A percentile compares a stretch with the other conserved stretches of the same genome.
Conservation (phyloP, 352 stramenopile species). For the Thalassiosira ordinaria region DNA sequence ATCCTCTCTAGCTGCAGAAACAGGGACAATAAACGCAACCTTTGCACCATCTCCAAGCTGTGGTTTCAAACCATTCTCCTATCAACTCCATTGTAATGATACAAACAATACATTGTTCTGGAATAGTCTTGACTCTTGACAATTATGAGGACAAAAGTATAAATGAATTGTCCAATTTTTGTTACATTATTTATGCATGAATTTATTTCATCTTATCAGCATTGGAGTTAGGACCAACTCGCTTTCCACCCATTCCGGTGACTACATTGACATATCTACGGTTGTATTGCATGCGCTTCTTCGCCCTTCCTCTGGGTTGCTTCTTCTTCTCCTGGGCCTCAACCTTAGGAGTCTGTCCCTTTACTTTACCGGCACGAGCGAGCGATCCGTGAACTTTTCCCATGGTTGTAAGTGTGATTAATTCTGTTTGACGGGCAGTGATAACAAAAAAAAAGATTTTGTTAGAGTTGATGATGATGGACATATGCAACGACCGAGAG, state of each 20-base stretch:
- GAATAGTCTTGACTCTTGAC: no score
- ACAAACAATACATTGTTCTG: no score
- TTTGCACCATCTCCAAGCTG: no score
- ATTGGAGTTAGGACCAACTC: constrained; percentile 98
- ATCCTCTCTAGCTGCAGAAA: no score
- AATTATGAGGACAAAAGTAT: no score
- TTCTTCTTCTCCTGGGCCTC: constrained; percentile 99
- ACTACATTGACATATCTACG: constrained; percentile 99
- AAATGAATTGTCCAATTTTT: constrained; percentile 21
- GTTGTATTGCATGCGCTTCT: constrained; percentile 99
- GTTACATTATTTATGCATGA: constrained; percentile 32
- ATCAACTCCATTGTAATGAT: no score
- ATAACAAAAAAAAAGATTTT: no score
- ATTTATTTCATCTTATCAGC: constrained; percentile 93
- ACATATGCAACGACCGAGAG: no score
- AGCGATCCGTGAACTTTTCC: constrained; percentile 99
- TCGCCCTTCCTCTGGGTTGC: constrained; percentile 95
- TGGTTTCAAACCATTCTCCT: no score
- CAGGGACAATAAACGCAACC: no score
- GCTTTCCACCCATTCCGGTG: constrained; percentile 95
- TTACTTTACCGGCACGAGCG: constrained; percentile 99
- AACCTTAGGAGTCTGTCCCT: constrained; percentile 99
- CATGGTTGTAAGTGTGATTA: constrained; percentile 68
- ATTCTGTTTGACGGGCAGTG: no score
- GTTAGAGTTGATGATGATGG: no score